Base-by-base conservation (phyloP, 2,329 filamentous ascomycete genomes). In the Penicillium sumatraense region DNA sequence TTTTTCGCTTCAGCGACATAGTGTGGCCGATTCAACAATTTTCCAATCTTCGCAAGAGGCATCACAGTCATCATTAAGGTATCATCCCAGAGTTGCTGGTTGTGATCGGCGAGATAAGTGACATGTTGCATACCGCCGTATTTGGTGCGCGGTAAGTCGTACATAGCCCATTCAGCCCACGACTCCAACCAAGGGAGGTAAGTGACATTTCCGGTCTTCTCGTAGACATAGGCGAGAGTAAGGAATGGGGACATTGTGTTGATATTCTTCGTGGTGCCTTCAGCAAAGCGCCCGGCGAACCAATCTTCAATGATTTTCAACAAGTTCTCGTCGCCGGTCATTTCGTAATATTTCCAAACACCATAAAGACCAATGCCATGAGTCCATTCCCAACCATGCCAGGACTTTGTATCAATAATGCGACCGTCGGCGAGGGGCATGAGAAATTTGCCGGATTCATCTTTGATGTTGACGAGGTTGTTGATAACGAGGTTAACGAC, bases 11-110 rank as follows among this genome's bases (percentile, higher is more conserved):
- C 90, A 38, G 86, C 87, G 23, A 93, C 79, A 68, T 93, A 93
- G 61, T 89, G 83, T 0, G 88, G 87, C 1, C 89, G 79, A 57
- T 83, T 79, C 2, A 93, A 81, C 3, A 91, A 78, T 53, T 86
- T 81, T 1, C 90, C 90, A 57, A 92, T 92, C 77, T 93, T 93
- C 16, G 89, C 89, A 16, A 93, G 79, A 1, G 90, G 90, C 73
- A 93, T 77, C 5, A 91, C 89, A 0, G 89, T 92, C 90, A 93
- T 93, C 89, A 93, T 93, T 41, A 93, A 80, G 5, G 90, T 93
- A 70, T 93, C 90, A 63, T 92, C 90, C 90, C 90, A 93, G 20
- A 93, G 80, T 76, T 93, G 88, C 70, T 90, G 82, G 58, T 86
- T 80, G 72, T 93, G 91, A 60, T 83, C 81, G 2, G 85, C 82